Conservation (phyloP, 805 yeast species). For the Blastobotrys americana region DNA sequence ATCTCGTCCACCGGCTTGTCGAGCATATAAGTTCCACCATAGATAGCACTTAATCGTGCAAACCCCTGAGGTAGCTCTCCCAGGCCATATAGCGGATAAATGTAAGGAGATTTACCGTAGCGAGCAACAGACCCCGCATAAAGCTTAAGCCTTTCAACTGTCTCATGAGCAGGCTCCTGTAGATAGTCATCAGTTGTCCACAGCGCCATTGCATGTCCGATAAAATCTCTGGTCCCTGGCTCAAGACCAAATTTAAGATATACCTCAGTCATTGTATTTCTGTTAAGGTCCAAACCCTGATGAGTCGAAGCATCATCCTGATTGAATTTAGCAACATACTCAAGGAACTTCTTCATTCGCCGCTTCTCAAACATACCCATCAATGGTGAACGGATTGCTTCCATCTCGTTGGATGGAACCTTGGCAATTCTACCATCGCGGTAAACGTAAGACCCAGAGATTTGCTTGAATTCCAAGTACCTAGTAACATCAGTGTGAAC, state of each 20-base stretch:
- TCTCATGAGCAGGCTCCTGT: constrained; percentile 82
- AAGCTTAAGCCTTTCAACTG: constrained; percentile 75
- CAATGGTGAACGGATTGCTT: constrained; percentile 83
- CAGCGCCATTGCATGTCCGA: constrained; percentile 98
- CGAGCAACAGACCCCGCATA: constrained; percentile 88
- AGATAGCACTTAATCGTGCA: constrained; percentile 92
- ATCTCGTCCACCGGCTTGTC: constrained; percentile 93
- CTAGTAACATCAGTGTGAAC: constrained; percentile 95
- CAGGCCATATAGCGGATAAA: constrained; percentile 91
- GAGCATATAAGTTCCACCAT: constrained; percentile 98
- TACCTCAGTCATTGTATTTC: constrained; percentile 84
- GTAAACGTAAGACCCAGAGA: constrained; percentile 92
- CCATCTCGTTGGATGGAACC: constrained; percentile 87
- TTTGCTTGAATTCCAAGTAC: constrained; percentile 92
- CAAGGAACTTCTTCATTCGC: constrained; percentile 86
- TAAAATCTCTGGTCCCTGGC: constrained; percentile 87
- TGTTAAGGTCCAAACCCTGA: constrained; percentile 75
- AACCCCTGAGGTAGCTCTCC: constrained; percentile 99
- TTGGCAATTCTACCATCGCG: constrained; percentile 85
- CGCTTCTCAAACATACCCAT: constrained; percentile 97
- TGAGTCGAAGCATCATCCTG: constrained; percentile 77
- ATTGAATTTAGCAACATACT: constrained; percentile 73
- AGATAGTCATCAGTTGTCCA: constrained; percentile 90
- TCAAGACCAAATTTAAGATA: constrained; percentile 86
- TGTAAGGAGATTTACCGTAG: constrained; percentile 93